Base-by-base conservation (phyloP, 495 filamentous ascomycete species). In the Penicillium verhagenii region DNA sequence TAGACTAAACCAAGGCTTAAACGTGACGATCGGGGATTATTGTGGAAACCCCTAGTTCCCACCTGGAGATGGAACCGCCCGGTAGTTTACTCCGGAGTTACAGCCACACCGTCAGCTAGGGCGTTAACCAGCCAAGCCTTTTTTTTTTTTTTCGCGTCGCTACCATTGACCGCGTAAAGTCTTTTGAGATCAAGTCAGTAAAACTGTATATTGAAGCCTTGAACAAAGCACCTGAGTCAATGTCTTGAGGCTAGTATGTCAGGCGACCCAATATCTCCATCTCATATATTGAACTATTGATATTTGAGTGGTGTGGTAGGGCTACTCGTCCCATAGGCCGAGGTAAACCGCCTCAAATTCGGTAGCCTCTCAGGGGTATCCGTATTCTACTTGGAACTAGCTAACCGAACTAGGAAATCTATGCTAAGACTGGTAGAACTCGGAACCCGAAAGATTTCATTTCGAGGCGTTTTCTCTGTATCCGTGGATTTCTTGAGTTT, bases 181-280 rank as follows among this genome's bases (percentile, higher is more conserved):
- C 2, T 35, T 8, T 7, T 2, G 1, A 29, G 24, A 18, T 47
- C 24, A 29, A 26, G 8, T 26, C 38, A 38, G 19, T 26, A 26
- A 31, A 28, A 16, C 38, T 43, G 48, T 59, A 44, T 23, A 37
- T 46, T n/a, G 2, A 31, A 5, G 28, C 25, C 3, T 33, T 49
- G 25, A 16, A 14, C 10, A 37, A 25, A 31, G 42, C 25, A 38
- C 20, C 24, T 24, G 20, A 46, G 38, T 50, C 45, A 52, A 26
- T 21, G 40, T 46, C 48, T 20, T 16, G n/a, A 43, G 24, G 5
- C 13, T n/a, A n/a, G n/a, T 10, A 52, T 2, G 47, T 56, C 47
- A 49, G 55, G 29, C 55, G 50, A 49, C 45, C 21, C 44, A 19
- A 57, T 47, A 47, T 48, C 35, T 10, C 24, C 28, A 24, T 14